Evolutionary conservation across 179 eudicot genomes (phyloP).

Genomic region (Beta macrorhiza): DNA sequence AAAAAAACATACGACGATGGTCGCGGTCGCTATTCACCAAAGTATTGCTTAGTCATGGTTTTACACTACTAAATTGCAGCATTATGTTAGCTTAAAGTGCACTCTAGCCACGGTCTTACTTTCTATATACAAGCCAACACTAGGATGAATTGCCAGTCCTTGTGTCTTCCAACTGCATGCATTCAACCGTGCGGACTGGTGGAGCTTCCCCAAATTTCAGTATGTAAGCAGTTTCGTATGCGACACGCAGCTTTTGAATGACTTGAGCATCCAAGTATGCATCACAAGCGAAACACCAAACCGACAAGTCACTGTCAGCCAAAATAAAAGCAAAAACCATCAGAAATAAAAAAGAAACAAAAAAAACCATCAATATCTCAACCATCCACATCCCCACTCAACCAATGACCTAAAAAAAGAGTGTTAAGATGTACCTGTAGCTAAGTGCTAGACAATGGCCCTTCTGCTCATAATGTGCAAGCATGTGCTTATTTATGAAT

Average conservation of each 20-base stretch:
- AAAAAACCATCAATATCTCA: not conserved
- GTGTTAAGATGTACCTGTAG: conserved; percentile 53
- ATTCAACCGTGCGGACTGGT: conserved; percentile 45
- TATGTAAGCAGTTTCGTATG: conserved; percentile 74
- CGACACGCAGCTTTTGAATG: conserved; percentile 55
- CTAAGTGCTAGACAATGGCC: conserved; percentile 75
- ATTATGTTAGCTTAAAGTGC: not conserved
- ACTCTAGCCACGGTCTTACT: not conserved
- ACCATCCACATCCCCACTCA: too few relatives aligned
- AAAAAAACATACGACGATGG: not conserved
- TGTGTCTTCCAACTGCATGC: conserved; percentile 32
- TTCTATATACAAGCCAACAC: conserved; percentile 11
- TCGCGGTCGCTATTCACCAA: not conserved
- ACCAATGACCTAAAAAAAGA: not conserved
- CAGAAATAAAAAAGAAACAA: not conserved
- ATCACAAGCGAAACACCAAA: conserved; percentile 89
- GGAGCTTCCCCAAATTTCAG: conserved; percentile 81
- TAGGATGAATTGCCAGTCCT: conserved; percentile 23
- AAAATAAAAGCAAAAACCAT: not conserved
- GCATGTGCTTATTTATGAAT: conserved; percentile 86
- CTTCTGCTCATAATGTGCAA: conserved; percentile 61
- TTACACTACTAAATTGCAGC: not conserved
- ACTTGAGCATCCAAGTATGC: conserved; percentile 87
- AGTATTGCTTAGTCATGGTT: too few relatives aligned
- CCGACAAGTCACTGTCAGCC: conserved; percentile 75